These are phyloP conservation scores for Sporopachydermia lactativora DNA, from an alignment of 805 yeast species.

Conservation along the genomic window DNA sequence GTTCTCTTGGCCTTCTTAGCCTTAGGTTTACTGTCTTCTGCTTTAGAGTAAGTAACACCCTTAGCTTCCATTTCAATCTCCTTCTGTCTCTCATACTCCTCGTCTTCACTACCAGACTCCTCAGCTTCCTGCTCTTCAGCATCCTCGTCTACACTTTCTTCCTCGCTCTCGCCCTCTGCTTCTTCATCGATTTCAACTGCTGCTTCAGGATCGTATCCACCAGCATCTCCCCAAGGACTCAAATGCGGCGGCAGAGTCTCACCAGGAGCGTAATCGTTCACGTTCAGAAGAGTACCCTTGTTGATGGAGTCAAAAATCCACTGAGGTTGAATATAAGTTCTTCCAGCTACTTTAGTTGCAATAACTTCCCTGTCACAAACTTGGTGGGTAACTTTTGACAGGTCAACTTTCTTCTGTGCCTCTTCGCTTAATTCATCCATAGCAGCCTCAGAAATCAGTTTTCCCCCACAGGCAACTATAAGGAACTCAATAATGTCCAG, in stretches of 20 bases:
- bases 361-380: conserved; percentile 86
- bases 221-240: conserved; percentile 98
- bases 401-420: conserved; percentile 32
- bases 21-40: conserved; percentile 24
- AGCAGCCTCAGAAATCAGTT: conserved; percentile 73
- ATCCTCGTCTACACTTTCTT: conserved; percentile 33
- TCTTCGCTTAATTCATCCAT: conserved; percentile 53
- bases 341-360: conserved; percentile 64
- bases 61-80: conserved; percentile 86
- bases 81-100: conserved; percentile 49
- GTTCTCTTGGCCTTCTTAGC: conserved; percentile 23
- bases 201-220: conserved; percentile 74
- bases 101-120: conserved; percentile 32
- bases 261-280: conserved; percentile 80
- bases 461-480: conserved; percentile 77
- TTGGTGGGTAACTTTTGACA: conserved; percentile 76
- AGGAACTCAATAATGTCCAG: conserved; percentile 82
- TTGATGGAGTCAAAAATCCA: conserved; percentile 93
- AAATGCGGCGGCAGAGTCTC: conserved; percentile 92
- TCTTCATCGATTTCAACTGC: conserved; percentile 25
- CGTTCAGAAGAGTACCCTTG: conserved; percentile 60
- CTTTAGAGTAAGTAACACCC: conserved; percentile 67
- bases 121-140: conserved; percentile 40
- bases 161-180: conserved; percentile 30
- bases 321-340: conserved; percentile 94